phyloP scores from a whole-genome alignment of 1,139 yeast species.

The Zygoascus hellenicus region DNA sequence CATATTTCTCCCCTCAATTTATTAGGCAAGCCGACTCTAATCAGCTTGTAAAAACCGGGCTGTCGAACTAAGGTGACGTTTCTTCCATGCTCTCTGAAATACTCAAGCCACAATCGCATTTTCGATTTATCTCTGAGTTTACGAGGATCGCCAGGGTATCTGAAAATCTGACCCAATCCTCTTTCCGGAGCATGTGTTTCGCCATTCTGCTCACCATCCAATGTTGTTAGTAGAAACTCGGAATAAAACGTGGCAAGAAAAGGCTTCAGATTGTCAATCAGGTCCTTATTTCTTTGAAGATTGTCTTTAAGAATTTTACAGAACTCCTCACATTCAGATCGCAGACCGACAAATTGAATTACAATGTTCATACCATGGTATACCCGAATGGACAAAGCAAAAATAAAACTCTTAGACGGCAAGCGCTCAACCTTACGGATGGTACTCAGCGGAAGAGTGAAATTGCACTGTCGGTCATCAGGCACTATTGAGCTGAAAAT shows the following conservation, averaged over 20 bases:
- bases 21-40: slow-evolving; percentile 90
- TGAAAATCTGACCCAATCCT: slow-evolving; percentile 76
- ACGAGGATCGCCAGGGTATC: slow-evolving; percentile 85
- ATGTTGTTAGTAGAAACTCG: slow-evolving; percentile 59
- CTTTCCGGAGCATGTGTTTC: slow-evolving; percentile 50
- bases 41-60: slow-evolving; percentile 71
- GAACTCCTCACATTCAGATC: slow-evolving; percentile 75
- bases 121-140: slow-evolving; percentile 77
- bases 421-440: slow-evolving; percentile 81
- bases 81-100: slow-evolving; percentile 76
- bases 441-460: slow-evolving; percentile 69
- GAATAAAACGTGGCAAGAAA: slow-evolving; percentile 76
- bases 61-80: slow-evolving; percentile 71
- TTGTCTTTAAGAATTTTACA: slow-evolving; percentile 60
- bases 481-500: slow-evolving; percentile 60
- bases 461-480: slow-evolving; percentile 62
- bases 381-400: slow-evolving; percentile 67
- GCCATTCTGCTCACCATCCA: slow-evolving; percentile 20
- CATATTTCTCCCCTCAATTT: slow-evolving; percentile 91
- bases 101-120: slow-evolving; percentile 90
- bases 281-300: slow-evolving; percentile 57
- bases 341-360: slow-evolving; percentile 70
- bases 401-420: slow-evolving; percentile 70
- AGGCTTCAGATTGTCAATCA: slow-evolving; percentile 56
- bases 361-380: slow-evolving; percentile 60